A percentile compares a stretch with the other conserved stretches of the same genome.
phyloP scores from a whole-genome alignment of 2,329 filamentous ascomycete genomes.

The Verticillium klebahnii region DNA sequence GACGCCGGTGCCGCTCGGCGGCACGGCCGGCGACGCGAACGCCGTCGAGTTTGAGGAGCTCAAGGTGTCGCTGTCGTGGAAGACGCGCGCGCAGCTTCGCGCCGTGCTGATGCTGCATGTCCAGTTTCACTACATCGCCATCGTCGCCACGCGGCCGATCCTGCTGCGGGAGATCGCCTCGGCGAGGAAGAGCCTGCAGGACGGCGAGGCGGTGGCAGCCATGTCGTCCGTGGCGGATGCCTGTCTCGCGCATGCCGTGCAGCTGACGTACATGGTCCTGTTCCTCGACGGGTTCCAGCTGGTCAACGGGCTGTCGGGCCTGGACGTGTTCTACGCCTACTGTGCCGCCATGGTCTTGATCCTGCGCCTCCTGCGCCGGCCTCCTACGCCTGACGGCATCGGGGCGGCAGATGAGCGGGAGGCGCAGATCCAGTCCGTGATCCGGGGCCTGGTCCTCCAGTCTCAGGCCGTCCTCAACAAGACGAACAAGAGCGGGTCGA shows the following conservation, averaged over 20 bases:
- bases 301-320: constrained; percentile 26
- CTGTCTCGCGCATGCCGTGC: constrained; percentile 24
- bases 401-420: constrained; percentile 9
- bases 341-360: constrained; percentile 25
- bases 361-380: constrained; percentile 15
- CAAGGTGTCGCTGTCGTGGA: constrained; percentile 20
- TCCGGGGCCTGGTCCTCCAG: constrained; percentile 7
- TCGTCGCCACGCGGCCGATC: constrained; percentile 25
- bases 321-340: constrained; percentile 30
- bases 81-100: constrained; percentile 19
- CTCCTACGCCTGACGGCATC: constrained; percentile 5
- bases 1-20: background rate
- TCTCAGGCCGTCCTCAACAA: constrained; percentile 15
- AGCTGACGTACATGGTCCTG: constrained; percentile 23
- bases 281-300: constrained; percentile 25
- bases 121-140: constrained; percentile 25
- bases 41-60: constrained; percentile 21
- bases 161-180: constrained; percentile 19
- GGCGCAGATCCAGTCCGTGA: constrained; percentile 14
- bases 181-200: background rate
- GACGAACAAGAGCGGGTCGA: constrained; percentile 22
- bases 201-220: background rate
- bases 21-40: background rate
- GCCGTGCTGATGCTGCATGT: constrained; percentile 24
- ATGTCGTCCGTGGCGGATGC: constrained; percentile 11